Percentiles rank a stretch among this genome's conserved stretches.
phyloP scores from a whole-genome alignment of 495 filamentous ascomycete genomes.

The Rhypophila decipiens region DNA sequence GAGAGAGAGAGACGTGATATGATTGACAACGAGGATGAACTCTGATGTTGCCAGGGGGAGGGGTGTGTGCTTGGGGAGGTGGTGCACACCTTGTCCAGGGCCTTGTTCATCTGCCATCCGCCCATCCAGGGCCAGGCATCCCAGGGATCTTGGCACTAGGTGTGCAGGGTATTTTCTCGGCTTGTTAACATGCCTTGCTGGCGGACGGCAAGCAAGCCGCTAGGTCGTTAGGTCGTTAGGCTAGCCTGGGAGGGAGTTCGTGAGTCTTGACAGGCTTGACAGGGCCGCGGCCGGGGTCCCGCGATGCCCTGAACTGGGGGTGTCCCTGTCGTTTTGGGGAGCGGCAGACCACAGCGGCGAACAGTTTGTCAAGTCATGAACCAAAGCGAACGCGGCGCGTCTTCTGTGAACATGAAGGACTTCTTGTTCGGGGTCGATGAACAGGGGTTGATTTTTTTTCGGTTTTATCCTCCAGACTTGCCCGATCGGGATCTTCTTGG shows the following conservation, averaged over 20 bases:
- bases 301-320: too few species aligned
- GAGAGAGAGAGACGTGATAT: conserved; percentile 10
- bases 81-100: too few species aligned
- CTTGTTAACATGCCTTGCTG: conserved; percentile 7
- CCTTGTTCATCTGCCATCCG: not conserved
- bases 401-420: too few species aligned
- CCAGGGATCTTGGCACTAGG: conserved; percentile 2
- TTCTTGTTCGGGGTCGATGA: too few species aligned
- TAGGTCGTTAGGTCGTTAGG: not conserved
- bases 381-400: too few species aligned
- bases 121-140: conserved; percentile 1
- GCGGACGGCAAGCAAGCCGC: conserved; percentile 6
- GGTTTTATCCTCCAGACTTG: too few species aligned
- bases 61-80: too few species aligned
- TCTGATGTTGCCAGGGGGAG: conserved; percentile 8
- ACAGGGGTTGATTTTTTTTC: too few species aligned
- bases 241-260: not conserved
- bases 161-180: conserved; percentile 6
- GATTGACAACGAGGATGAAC: conserved; percentile 23
- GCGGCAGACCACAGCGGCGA: too few species aligned
- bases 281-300: not conserved
- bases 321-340: too few species aligned
- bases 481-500: too few species aligned
- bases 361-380: too few species aligned
- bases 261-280: not conserved